Base-by-base conservation (phyloP, 2,329 filamentous ascomycete genomes). In the Xylariomycetidae sp. region DNA sequence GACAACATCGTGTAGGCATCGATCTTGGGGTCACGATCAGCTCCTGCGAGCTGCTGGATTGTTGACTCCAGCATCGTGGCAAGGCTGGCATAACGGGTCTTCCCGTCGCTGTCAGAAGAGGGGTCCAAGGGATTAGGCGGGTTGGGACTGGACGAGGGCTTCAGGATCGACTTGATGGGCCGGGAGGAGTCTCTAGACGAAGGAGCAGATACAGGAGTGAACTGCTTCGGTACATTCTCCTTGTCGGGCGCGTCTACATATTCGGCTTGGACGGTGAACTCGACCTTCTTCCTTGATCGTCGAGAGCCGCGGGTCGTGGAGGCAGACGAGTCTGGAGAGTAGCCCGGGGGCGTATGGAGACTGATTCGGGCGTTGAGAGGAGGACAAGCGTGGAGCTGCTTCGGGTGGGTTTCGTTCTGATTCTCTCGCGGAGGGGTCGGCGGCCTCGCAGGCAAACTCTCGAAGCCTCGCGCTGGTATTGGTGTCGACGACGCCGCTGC, bases 1-100 rank as follows among this genome's bases (percentile, higher is more conserved):
- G 82, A 76, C 27, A 98, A 67, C 50, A 83, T 83, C 54, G 81
- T 79, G 52, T 98, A 96, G 30, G 89, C 86, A 61, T 98, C 92
- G 19, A 92, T 61, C 46, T 82, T 82, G 10, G 77, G 79, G 37
- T 79, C 74, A 33, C 82, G 72, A 46, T 88, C 83, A 19, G 77
- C 68, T 15, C 84, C 79, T 23, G 82, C 84, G 29, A 98, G 72
- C 59, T 92, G 84, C 58, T 85, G 81, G 22, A 87, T 73, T 5
- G 87, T 78, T 1, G 86, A 93, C 48, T 94, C 85, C 44, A 96
- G 64, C 81, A 95, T 92, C 48, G 78, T 78, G 43, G 74, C 72
- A 37, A 95, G 79, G 24, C 74, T 80, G 27, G 72, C 66, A 57
- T 61, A 50, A 10, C 41, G 43, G 1, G 39, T 38, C 47, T 54